phyloP scores from a whole-genome alignment of 2,329 filamentous ascomycete genomes.

The Alternaria sp. region DNA sequence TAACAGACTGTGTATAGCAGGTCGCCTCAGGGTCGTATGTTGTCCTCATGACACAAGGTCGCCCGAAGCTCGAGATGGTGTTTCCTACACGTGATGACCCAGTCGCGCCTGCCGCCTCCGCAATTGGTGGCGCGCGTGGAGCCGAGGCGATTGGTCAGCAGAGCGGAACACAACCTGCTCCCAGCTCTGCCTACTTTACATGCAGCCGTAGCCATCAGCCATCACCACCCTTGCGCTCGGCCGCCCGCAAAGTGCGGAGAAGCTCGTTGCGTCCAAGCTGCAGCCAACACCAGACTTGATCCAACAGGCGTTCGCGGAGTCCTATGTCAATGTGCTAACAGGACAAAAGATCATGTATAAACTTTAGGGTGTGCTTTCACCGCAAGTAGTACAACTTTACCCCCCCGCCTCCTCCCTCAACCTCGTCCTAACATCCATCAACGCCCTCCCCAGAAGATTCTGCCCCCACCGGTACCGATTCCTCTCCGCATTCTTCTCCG shows the following conservation, averaged over 20 bases:
- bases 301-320: neutral
- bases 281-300: neutral
- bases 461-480: conserved; percentile 65
- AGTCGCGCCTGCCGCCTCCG: conserved; percentile 31
- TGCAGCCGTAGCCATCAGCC: conserved; percentile 1
- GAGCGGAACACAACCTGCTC: conserved; percentile 22
- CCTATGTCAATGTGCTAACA: neutral
- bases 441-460: conserved; percentile 70
- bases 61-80: conserved; percentile 26
- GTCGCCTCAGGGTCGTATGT: conserved; percentile 24
- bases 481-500: conserved; percentile 58
- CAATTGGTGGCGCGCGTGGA: conserved; percentile 27
- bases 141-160: conserved; percentile 20
- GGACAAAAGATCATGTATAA: neutral
- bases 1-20: conserved; percentile 20
- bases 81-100: conserved; percentile 33
- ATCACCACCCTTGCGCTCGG: conserved; percentile 1
- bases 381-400: neutral
- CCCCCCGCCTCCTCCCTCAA: conserved; percentile 55
- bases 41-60: conserved; percentile 35
- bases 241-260: neutral
- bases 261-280: neutral
- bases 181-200: conserved; percentile 15
- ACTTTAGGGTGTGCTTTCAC: neutral
- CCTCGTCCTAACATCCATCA: conserved; percentile 66